Conservation (phyloP, 2,329 filamentous ascomycete species). For the Xylariaceae sp. region DNA sequence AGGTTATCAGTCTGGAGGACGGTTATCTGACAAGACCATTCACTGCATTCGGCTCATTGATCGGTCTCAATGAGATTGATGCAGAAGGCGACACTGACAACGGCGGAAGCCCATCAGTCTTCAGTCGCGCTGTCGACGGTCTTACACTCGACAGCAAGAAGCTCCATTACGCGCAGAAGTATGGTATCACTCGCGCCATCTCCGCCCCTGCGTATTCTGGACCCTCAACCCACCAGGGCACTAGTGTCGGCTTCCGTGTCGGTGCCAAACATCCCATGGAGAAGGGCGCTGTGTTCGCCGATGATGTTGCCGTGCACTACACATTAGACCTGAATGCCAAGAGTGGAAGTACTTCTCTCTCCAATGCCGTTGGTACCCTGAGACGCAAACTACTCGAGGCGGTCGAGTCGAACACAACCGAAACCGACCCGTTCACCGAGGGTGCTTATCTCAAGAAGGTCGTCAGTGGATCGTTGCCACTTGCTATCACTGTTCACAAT, state of each 20-base stretch:
- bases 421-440: conserved; percentile 42
- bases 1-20: conserved; percentile 46
- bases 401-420: conserved; percentile 35
- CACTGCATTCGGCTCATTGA: conserved; percentile 53
- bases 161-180: conserved; percentile 46
- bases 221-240: conserved; percentile 46
- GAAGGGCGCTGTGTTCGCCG: conserved; percentile 46
- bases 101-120: conserved; percentile 41
- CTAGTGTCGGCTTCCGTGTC: conserved; percentile 54
- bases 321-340: conserved; percentile 48
- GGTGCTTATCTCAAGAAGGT: conserved; percentile 49
- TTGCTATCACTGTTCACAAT: conserved; percentile 56
- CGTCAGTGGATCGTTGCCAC: conserved; percentile 46
- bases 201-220: conserved; percentile 47
- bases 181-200: conserved; percentile 55
- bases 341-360: conserved; percentile 42
- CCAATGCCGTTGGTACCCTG: conserved; percentile 32
- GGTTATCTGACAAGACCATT: conserved; percentile 58
- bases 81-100: conserved; percentile 52
- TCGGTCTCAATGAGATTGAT: conserved; percentile 61
- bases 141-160: conserved; percentile 53
- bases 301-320: conserved; percentile 54
- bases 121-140: conserved; percentile 55
- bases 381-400: conserved; percentile 34
- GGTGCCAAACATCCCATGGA: conserved; percentile 43